Conservation (phyloP, 495 filamentous ascomycete species). For the Penicillium samsonianum region DNA sequence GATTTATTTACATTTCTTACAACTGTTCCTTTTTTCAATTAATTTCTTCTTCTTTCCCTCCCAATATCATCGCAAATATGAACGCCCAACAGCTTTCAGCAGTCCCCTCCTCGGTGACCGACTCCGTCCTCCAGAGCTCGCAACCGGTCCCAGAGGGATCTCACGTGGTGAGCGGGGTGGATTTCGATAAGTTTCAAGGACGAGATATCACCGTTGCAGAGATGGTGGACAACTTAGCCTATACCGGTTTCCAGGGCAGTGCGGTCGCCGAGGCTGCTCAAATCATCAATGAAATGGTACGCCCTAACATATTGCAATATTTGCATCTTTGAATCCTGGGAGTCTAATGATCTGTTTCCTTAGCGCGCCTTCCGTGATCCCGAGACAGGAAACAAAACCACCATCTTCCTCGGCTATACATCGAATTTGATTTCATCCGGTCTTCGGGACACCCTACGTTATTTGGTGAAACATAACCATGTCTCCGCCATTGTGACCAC, state of each 20-base stretch:
- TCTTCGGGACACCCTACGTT: conserved; percentile 85
- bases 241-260: conserved; percentile 91
- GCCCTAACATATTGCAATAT: conserved; percentile 13
- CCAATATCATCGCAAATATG: conserved; percentile 15
- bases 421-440: conserved; percentile 97
- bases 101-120: conserved; percentile 67
- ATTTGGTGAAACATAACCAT: conserved; percentile 86
- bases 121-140: conserved; percentile 88
- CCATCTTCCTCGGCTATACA: conserved; percentile 96
- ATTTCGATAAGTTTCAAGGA: conserved; percentile 78
- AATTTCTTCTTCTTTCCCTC: background rate
- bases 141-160: conserved; percentile 74
- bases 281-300: conserved; percentile 95
- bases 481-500: conserved; percentile 92
- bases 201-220: conserved; percentile 81
- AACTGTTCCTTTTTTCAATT: background rate
- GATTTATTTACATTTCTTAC: background rate
- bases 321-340: background rate
- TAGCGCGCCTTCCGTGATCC: conserved; percentile 76
- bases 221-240: conserved; percentile 75
- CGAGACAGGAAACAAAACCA: conserved; percentile 70
- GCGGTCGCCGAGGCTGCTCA: conserved; percentile 78
- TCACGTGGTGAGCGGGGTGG: conserved; percentile 77
- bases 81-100: conserved; percentile 20
- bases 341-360: background rate